These are phyloP conservation scores for Cladosporium cucumerinum DNA, from an alignment of 2,329 filamentous ascomycete species.

Conservation along the genomic window DNA sequence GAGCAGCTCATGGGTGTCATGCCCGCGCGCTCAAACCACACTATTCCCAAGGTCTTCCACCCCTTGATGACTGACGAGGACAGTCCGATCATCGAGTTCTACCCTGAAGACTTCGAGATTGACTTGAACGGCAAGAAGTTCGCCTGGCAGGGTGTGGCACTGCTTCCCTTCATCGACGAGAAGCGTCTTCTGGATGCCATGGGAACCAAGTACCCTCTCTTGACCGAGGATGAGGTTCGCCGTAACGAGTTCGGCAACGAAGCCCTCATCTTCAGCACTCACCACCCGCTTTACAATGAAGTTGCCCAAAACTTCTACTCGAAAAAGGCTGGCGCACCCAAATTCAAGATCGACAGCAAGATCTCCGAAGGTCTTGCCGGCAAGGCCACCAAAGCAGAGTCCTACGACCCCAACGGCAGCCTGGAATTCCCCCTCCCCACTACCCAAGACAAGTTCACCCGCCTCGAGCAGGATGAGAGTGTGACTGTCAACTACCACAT, in stretches of 20 bases:
- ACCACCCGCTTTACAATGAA: constrained; percentile 80
- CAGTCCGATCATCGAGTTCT: constrained; percentile 95
- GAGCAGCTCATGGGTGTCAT: constrained; percentile 98
- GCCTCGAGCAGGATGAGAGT: constrained; percentile 80
- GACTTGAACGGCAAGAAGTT: constrained; percentile 98
- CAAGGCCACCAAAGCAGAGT: constrained; percentile 73
- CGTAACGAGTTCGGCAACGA: constrained; percentile 80
- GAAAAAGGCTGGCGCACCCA: constrained; percentile 67
- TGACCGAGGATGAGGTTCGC: constrained; percentile 71
- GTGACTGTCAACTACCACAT: constrained; percentile 87
- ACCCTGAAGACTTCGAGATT: constrained; percentile 87
- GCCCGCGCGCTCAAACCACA: constrained; percentile 87
- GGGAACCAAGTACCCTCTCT: constrained; percentile 72
- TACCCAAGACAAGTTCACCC: constrained; percentile 60
- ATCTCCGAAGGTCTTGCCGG: constrained; percentile 77
- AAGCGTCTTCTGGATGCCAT: constrained; percentile 78
- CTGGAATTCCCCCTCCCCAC: constrained; percentile 74
- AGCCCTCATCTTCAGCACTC: constrained; percentile 78
- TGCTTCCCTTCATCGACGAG: constrained; percentile 96
- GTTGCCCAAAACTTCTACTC: constrained; percentile 85
- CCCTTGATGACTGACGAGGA: constrained; percentile 82
- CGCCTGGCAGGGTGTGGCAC: constrained; percentile 91
- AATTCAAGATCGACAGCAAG: constrained; percentile 70
- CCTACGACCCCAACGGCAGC: constrained; percentile 78
- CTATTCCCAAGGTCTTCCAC: constrained; percentile 84